Evolutionary conservation across 352 stramenopile species (phyloP).

Genomic region (Phytophthora europaea): DNA sequence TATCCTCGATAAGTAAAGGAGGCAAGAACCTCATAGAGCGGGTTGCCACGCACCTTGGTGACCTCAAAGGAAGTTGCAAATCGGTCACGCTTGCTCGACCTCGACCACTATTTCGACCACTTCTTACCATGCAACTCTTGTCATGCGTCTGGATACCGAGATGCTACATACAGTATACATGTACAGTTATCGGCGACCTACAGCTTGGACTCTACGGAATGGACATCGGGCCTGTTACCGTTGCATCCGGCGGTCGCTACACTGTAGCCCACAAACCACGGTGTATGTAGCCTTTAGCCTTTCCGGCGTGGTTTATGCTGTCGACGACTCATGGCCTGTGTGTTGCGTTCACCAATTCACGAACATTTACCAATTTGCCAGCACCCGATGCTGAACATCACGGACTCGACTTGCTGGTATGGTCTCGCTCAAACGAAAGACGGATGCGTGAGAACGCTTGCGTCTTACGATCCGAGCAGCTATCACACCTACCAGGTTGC

Average conservation of each 20-base stretch:
- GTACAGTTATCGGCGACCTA: not conserved
- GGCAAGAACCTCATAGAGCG: not conserved
- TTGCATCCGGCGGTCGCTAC: not conserved
- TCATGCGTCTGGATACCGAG: conserved; percentile 20
- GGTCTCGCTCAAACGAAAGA: conserved; percentile 24
- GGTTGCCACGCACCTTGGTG: not conserved
- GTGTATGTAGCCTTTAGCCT: too few relatives aligned
- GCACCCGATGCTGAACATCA: conserved; percentile 35
- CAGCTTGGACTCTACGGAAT: conserved; percentile 15
- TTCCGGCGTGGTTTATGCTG: conserved; percentile 1
- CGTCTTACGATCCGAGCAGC: conserved; percentile 31
- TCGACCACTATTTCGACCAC: conserved; percentile 18
- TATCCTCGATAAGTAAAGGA: not conserved
- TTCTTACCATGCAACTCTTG: conserved; percentile 6
- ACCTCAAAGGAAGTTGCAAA: conserved; percentile 5
- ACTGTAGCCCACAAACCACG: too few relatives aligned
- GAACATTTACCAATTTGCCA: conserved; percentile 20
- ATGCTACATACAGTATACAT: not conserved
- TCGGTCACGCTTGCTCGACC: conserved; percentile 3
- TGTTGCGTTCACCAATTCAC: not conserved
- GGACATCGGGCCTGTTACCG: conserved; percentile 9
- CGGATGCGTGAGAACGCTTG: conserved; percentile 34
- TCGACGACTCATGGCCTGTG: not conserved
- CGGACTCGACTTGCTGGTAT: conserved; percentile 37
- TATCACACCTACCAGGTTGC: conserved; percentile 30